Evolutionary conservation across 257 asterid species (phyloP), one percentile per base, ranked within the genome.

Genomic region (Apocynum venetum): DNA sequence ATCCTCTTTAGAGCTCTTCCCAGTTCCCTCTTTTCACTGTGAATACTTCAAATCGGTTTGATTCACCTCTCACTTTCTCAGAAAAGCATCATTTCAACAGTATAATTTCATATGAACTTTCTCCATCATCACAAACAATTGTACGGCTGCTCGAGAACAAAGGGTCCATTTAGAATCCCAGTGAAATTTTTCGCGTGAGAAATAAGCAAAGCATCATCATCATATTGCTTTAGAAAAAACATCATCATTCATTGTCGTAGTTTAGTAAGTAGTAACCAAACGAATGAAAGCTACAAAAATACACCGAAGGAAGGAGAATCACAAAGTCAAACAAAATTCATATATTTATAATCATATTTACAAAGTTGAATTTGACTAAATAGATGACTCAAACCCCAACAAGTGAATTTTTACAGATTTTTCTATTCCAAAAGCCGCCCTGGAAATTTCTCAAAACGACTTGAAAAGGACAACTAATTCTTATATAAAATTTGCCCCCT

Each of bases 201-300:
- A 75, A 76, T 82, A 85, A 85, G 92, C 91, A 84, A 87, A 15
- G 84, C 83, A 82, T 78, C 74, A 68, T 41, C 76, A 57, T 69
- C 66, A 52, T 64, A 4, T 46, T 2, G 4, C 49, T 46, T 46
- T 46, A 76, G 25, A 8, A n/a, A 36, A 25, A 7, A 41, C 56
- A 67, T 56, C 85, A 84, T 68, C 80, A 72, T 78, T 69, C 10
- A 13, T 8, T 56, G 49, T 71, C 80, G 66, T 6, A 17, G 36
- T 46, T 53, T 67, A 51, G 2, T 17, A 19, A 55, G 61, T 17
- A 53, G 15, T 3, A 3, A 3, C 60, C 14, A 55, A 38, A 43
- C 51, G 59, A 35, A 11, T 55, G 43, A 4, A 61, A 10, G 31
- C 31, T 25, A 25, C 31, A 25, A 25, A 25, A 25, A 25, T 25